phyloP scores from a whole-genome alignment of 1,284 basidiomycete genomes.

The Malassezia pachydermatis region DNA sequence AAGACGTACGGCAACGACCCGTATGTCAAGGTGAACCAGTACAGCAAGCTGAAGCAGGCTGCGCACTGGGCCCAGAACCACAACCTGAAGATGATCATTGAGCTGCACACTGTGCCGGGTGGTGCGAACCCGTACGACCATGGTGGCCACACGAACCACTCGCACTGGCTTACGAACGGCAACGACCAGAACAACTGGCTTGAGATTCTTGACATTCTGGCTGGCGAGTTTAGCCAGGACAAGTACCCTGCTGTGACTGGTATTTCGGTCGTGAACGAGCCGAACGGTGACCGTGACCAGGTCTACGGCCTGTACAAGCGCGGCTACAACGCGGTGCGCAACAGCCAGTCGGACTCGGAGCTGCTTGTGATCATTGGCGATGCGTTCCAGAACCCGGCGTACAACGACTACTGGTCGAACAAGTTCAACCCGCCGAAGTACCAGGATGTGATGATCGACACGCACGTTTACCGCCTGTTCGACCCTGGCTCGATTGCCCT shows the following conservation, averaged over 20 bases:
- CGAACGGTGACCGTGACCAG: conserved; percentile 22
- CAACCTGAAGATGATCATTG: conserved; percentile 69
- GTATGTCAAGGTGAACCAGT: conserved; percentile 70
- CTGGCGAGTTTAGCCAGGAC: conserved; percentile 24
- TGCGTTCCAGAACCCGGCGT: conserved; percentile 65
- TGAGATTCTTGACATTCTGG: conserved; percentile 56
- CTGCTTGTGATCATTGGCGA: conserved; percentile 60
- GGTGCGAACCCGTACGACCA: conserved; percentile 49
- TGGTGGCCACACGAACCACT: conserved; percentile 61
- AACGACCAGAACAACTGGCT: conserved; percentile 64
- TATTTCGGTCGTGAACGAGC: conserved; percentile 42
- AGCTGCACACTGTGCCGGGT: conserved; percentile 54
- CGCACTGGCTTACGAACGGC: conserved; percentile 62
- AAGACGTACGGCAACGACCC: conserved; percentile 70
- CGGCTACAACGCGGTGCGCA: conserved; percentile 35
- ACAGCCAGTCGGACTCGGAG: conserved; percentile 18
- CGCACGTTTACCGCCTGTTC: conserved; percentile 46
- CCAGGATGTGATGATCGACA: conserved; percentile 65
- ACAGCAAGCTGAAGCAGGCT: conserved; percentile 54
- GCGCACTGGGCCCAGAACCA: conserved; percentile 67
- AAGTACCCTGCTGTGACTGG: conserved; percentile 35
- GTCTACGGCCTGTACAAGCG: conserved; percentile 29
- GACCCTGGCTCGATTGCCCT: conserved; percentile 21
- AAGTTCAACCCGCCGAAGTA: conserved; percentile 57
- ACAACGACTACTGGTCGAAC: conserved; percentile 57